phyloP scores from a whole-genome alignment of 1,284 basidiomycete species.

The Microbotryum lychnidis-dioicae region DNA sequence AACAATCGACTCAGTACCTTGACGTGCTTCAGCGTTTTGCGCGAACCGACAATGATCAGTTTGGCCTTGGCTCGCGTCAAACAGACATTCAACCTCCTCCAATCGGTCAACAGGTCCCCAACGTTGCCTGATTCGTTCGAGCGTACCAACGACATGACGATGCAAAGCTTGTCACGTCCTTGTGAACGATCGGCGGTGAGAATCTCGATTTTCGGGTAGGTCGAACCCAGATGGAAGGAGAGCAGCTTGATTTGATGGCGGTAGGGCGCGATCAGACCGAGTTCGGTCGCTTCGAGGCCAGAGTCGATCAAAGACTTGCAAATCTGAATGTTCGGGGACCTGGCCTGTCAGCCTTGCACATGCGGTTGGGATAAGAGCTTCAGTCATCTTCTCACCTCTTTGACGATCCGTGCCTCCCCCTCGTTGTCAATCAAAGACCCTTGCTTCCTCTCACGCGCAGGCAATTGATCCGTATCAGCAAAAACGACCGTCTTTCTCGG shows the following conservation, averaged over 20 bases:
- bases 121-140: conserved; percentile 60
- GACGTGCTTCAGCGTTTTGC: conserved; percentile 59
- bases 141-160: conserved; percentile 85
- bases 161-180: conserved; percentile 90
- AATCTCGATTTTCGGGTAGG: conserved; percentile 60
- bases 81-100: conserved; percentile 91
- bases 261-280: conserved; percentile 85
- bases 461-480: conserved; percentile 77
- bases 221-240: conserved; percentile 50
- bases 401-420: conserved; percentile 56
- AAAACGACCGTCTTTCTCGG: conserved; percentile 78
- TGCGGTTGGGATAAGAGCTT: background rate
- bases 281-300: conserved; percentile 60
- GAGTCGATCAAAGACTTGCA: conserved; percentile 55
- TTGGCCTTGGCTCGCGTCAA: conserved; percentile 88
- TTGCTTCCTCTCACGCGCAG: conserved; percentile 67
- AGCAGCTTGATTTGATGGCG: conserved; percentile 89
- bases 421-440: conserved; percentile 85
- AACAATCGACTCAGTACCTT: conserved; percentile 12
- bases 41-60: conserved; percentile 79
- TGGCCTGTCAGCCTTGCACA: conserved; percentile 36
- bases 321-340: conserved; percentile 49
- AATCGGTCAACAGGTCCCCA: conserved; percentile 87
- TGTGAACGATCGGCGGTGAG: conserved; percentile 92
- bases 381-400: conserved; percentile 37